phyloP scores from a whole-genome alignment of 23 red algal genomes.

The Chondrus crispus region DNA sequence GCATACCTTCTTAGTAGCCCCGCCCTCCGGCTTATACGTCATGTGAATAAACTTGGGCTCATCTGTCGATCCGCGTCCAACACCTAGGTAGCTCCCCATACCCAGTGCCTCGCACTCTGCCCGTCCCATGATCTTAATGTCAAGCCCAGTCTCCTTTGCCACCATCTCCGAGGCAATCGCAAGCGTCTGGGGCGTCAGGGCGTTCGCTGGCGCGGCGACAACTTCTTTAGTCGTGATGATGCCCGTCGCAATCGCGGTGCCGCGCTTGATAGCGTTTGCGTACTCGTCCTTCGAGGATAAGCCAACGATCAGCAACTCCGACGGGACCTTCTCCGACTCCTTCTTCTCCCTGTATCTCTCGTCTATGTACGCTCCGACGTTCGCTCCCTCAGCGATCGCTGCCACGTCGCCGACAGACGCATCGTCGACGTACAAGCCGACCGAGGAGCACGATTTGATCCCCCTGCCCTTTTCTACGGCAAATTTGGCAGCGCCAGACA shows the following conservation, averaged over 20 bases:
- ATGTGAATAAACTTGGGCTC: slow-evolving; percentile 99
- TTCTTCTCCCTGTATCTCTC: slow-evolving; percentile 76
- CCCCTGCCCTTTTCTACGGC: slow-evolving; percentile 35
- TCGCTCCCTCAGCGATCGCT: slow-evolving; percentile 30
- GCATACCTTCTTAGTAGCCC: slow-evolving; percentile 76
- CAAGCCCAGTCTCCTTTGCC: slow-evolving; percentile 45
- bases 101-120: slow-evolving; percentile 84
- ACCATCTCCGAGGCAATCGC: slow-evolving; percentile 66
- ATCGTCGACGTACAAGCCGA: slow-evolving; percentile 40
- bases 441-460: slow-evolving; percentile 27
- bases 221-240: slow-evolving; percentile 83
- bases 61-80: slow-evolving; percentile 75
- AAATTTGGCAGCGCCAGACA: slow-evolving; percentile 30
- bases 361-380: slow-evolving; percentile 61
- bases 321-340: slow-evolving; percentile 50
- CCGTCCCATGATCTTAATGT: slow-evolving; percentile 72
- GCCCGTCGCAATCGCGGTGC: slow-evolving; percentile 48
- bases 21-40: slow-evolving; percentile 76
- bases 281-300: not conserved
- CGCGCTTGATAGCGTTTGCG: slow-evolving; percentile 14
- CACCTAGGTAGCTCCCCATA: slow-evolving; percentile 93
- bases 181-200: slow-evolving; percentile 73
- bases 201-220: slow-evolving; percentile 88
- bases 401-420: not conserved
- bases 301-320: slow-evolving; percentile 23